Evolutionary conservation across 805 yeast genomes (phyloP).

Genomic region (Kluyveromyces wickerhamii): DNA sequence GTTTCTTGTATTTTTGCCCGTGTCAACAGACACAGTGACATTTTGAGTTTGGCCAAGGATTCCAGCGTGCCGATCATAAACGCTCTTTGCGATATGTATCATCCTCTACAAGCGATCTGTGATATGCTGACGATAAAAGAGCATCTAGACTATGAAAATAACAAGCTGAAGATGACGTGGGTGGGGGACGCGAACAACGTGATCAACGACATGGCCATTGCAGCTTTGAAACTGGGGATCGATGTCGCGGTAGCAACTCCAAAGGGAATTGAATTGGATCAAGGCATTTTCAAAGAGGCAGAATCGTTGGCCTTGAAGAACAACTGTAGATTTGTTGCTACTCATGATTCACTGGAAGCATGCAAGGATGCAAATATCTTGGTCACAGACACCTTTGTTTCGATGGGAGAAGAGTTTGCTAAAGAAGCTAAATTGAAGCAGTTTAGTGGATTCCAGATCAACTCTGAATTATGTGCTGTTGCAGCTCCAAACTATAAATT

Average conservation of each 20-base stretch:
- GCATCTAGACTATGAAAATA: constrained; percentile 46
- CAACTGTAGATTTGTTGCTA: constrained; percentile 45
- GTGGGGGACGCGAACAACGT: constrained; percentile 96
- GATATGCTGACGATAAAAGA: constrained; percentile 85
- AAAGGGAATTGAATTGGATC: constrained; percentile 54
- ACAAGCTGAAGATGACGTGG: constrained; percentile 76
- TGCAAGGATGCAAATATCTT: constrained; percentile 67
- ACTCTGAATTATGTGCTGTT: constrained; percentile 47
- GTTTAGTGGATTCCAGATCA: constrained; percentile 82
- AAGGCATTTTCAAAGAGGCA: constrained; percentile 48
- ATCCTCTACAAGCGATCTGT: constrained; percentile 92
- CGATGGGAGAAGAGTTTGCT: constrained; percentile 95
- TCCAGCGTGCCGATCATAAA: constrained; percentile 89
- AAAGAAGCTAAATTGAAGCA: constrained; percentile 62
- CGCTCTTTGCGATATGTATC: constrained; percentile 86
- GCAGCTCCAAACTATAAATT: constrained; percentile 77
- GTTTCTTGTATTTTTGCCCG: constrained; percentile 96
- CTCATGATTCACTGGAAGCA: constrained; percentile 71
- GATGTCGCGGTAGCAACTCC: constrained; percentile 83
- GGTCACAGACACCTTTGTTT: constrained; percentile 95
- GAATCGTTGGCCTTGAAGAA: constrained; percentile 41
- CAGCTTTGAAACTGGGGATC: constrained; percentile 78
- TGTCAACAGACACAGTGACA: constrained; percentile 78
- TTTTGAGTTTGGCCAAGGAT: constrained; percentile 64
- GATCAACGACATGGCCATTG: constrained; percentile 85